A percentile compares a stretch with the other conserved stretches of the same genome.
Evolutionary conservation across 139 green algal species (phyloP).

Genomic region (Closterium sp.): DNA sequence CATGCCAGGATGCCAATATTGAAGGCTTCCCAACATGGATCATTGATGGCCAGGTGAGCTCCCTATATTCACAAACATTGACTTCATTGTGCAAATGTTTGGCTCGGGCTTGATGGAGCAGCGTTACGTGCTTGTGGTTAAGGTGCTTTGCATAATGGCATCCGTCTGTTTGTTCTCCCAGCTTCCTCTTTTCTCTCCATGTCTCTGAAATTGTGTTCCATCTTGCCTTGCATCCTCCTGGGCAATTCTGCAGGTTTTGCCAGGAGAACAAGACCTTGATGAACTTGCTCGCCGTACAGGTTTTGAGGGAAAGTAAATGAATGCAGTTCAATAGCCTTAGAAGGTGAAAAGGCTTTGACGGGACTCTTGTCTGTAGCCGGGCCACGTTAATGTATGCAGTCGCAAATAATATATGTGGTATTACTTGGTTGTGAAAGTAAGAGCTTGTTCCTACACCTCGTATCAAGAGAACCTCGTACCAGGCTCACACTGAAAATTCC

Average conservation of each 20-base stretch:
- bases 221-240: background rate
- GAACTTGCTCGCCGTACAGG: background rate
- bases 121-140: background rate
- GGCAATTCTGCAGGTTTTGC: background rate
- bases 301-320: background rate
- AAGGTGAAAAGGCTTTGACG: too few relatives aligned
- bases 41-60: slow-evolving; percentile 71
- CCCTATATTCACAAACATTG: background rate
- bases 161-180: background rate
- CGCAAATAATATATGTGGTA: too few relatives aligned
- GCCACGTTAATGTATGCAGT: background rate
- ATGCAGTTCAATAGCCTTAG: too few relatives aligned
- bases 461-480: too few relatives aligned
- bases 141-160: background rate
- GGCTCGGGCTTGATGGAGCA: background rate
- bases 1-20: slow-evolving; percentile 76
- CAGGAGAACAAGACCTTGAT: background rate
- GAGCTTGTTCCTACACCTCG: too few relatives aligned
- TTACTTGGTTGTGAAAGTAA: too few relatives aligned
- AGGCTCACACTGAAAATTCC: too few relatives aligned
- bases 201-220: background rate
- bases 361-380: background rate
- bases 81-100: background rate
- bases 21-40: slow-evolving; percentile 94
- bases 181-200: background rate